These are phyloP conservation scores for Penicillium brasilianum DNA, from an alignment of 2,329 filamentous ascomycete genomes.

Conservation along the genomic window DNA sequence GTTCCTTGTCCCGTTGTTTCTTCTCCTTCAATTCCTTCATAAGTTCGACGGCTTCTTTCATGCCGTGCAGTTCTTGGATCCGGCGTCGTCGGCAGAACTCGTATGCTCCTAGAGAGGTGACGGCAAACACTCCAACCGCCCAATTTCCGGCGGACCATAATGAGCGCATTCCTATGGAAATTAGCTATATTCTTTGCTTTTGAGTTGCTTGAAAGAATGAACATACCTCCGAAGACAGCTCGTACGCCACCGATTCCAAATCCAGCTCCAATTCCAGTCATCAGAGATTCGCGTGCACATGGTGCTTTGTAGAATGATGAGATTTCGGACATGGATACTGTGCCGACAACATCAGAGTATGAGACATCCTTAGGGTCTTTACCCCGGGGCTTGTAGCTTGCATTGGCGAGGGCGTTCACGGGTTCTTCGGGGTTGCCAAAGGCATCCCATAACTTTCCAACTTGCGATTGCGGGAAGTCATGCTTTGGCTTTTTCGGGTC, in stretches of 20 bases:
- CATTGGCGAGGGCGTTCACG: conserved; percentile 61
- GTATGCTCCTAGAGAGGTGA: conserved; percentile 73
- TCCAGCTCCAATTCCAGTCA: conserved; percentile 81
- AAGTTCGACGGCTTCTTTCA: conserved; percentile 84
- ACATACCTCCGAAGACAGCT: conserved; percentile 74
- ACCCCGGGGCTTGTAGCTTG: conserved; percentile 64
- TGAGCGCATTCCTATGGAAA: conserved; percentile 53
- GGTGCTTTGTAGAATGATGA: conserved; percentile 74
- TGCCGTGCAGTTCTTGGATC: conserved; percentile 75
- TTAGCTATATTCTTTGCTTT: conserved; percentile 9
- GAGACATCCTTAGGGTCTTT: conserved; percentile 54
- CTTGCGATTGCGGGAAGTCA: conserved; percentile 52
- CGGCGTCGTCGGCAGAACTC: conserved; percentile 82
- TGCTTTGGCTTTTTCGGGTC: conserved; percentile 44
- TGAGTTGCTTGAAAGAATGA: background rate
- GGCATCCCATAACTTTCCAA: conserved; percentile 54
- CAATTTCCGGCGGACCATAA: conserved; percentile 77
- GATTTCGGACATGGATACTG: conserved; percentile 59
- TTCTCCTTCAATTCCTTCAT: conserved; percentile 74
- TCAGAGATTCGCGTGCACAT: conserved; percentile 79
- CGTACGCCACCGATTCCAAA: conserved; percentile 75
- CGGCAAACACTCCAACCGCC: conserved; percentile 78
- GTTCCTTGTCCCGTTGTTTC: conserved; percentile 59
- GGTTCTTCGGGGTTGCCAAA: conserved; percentile 55
- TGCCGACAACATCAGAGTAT: conserved; percentile 48